A percentile compares a stretch with the other conserved stretches of the same genome.
Conservation (phyloP, 169 alveolate species). For the Plasmodium vivax region DNA sequence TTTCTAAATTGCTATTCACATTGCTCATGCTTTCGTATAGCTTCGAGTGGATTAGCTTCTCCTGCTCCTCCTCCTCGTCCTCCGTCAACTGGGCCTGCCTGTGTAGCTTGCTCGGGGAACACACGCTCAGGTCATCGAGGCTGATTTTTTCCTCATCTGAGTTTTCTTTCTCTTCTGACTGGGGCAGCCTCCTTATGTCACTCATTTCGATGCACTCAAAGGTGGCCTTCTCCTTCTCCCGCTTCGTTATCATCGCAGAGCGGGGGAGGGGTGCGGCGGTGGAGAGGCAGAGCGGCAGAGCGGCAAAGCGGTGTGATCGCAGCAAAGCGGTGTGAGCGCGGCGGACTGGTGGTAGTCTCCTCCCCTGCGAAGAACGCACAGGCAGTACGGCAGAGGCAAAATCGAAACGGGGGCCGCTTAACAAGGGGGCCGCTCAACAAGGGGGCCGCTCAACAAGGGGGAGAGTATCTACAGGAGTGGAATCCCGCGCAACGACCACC, state of each 20-base stretch:
- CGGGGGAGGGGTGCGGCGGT: not conserved
- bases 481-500: not conserved
- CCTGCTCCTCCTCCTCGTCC: constrained; percentile 18
- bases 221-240: not conserved
- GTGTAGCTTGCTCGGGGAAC: constrained; percentile 23
- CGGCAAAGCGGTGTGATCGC: no score
- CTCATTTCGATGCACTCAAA: constrained; percentile 60
- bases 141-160: constrained; percentile 24
- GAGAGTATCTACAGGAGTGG: not conserved
- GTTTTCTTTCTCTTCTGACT: not conserved
- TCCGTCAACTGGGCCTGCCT: not conserved
- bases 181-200: constrained; percentile 12
- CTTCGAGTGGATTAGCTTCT: not conserved
- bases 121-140: constrained; percentile 19
- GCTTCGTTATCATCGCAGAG: not conserved
- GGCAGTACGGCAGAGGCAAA: not conserved
- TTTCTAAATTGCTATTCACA: not conserved
- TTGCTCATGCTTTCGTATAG: constrained; percentile 27
- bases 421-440: not conserved
- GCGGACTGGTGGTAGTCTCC: not conserved
- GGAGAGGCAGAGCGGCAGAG: no score
- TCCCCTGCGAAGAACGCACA: not conserved
- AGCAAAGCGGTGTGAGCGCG: no score
- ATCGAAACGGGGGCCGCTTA: not conserved
- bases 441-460: not conserved